phyloP scores from a whole-genome alignment of 805 yeast genomes.

The Ascoidea asiatica region DNA sequence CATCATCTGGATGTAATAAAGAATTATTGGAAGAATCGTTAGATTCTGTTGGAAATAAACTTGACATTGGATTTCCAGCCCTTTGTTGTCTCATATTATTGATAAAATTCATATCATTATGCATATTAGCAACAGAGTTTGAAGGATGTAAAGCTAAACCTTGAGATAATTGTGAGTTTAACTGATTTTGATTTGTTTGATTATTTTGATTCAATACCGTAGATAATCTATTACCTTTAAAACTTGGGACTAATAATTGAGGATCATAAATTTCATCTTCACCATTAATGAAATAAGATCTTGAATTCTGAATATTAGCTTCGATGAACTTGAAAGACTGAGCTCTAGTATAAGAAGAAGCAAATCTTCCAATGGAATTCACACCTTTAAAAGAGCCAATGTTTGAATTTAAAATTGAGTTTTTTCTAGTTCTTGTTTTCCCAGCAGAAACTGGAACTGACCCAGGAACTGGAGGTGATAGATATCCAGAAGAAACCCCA shows the following conservation, averaged over 20 bases:
- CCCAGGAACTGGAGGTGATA: too few relatives aligned
- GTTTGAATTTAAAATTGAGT: too few relatives aligned
- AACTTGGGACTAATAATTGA: slow-evolving; percentile 50
- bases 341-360: slow-evolving; percentile 68
- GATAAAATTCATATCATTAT: neutral
- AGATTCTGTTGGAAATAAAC: neutral
- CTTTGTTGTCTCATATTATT: neutral
- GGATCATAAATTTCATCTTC: slow-evolving; percentile 59
- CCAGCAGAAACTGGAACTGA: too few relatives aligned
- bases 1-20: too few relatives aligned
- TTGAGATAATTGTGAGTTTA: neutral
- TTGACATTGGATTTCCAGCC: neutral
- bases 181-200: neutral
- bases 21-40: slow-evolving; percentile 10
- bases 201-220: slow-evolving; percentile 25
- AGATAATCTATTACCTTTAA: slow-evolving; percentile 51
- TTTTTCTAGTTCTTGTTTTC: too few relatives aligned
- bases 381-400: slow-evolving; percentile 38
- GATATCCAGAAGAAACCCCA: too few relatives aligned
- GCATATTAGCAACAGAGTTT: neutral
- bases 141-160: too few relatives aligned
- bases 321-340: slow-evolving; percentile 55
- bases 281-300: slow-evolving; percentile 51
- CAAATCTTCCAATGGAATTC: slow-evolving; percentile 66
- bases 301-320: slow-evolving; percentile 22